Conservation (phyloP, 495 filamentous ascomycete species). For the Neurospora sp. region DNA sequence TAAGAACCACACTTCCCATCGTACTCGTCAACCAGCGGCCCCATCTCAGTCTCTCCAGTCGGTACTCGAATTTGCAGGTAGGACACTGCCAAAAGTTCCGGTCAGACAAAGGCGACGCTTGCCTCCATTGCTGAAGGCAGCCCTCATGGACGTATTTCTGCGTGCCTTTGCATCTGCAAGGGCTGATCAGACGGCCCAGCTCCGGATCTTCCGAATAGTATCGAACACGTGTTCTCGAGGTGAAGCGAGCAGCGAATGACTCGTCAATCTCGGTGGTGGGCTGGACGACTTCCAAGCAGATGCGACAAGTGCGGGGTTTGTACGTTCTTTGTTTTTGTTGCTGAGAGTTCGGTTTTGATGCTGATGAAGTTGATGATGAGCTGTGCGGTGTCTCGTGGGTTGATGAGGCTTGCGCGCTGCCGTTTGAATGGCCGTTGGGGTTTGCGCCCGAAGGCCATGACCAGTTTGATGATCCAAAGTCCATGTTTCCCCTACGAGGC, state of each 20-base stretch:
- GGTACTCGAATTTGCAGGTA: constrained; percentile 80
- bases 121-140: constrained; percentile 83
- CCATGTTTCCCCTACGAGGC: background rate
- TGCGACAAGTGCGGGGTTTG: constrained; percentile 71
- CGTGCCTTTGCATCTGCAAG: constrained; percentile 87
- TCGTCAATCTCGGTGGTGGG: constrained; percentile 62
- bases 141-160: constrained; percentile 91
- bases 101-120: constrained; percentile 56
- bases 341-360: background rate
- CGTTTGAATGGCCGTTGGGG: background rate
- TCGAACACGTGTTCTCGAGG: constrained; percentile 50
- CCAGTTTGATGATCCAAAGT: constrained; percentile 4
- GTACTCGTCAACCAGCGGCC: constrained; percentile 63
- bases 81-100: constrained; percentile 78
- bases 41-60: constrained; percentile 67
- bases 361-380: background rate
- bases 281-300: constrained; percentile 77
- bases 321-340: constrained; percentile 40
- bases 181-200: constrained; percentile 72
- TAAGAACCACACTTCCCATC: constrained; percentile 52
- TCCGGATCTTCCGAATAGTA: constrained; percentile 72
- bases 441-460: constrained; percentile 6
- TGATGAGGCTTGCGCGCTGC: background rate
- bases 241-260: constrained; percentile 50
- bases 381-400: background rate